Base-by-base conservation (phyloP, 805 yeast genomes). In the Candida railenensis region DNA sequence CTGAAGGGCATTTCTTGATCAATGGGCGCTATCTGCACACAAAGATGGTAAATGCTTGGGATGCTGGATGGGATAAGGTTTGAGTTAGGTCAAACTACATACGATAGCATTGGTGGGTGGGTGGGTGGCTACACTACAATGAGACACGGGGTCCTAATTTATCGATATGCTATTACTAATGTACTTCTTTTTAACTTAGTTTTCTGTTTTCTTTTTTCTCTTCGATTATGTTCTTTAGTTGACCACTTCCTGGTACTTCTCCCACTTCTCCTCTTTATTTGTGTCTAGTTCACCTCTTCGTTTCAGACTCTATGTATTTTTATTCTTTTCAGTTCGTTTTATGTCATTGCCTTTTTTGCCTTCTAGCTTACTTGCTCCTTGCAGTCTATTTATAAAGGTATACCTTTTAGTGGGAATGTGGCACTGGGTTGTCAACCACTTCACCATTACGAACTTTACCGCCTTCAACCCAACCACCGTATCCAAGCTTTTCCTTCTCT, bases 391-490 rank as follows among this genome's bases (percentile, higher is more conserved):
- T n/a, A n/a, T n/a, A n/a, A n/a, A n/a, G n/a, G n/a, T n/a, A n/a
- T n/a, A n/a, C n/a, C n/a, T 9, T 18, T 32, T 40, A 40, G 57
- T 71, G 76, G 48, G 62, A 62, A 40, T 69, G 60, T 38, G 83
- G 83, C 44, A 76, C 53, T 45, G 85, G 85, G 57, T 81, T 74
- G 41, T 83, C 87, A 40, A 77, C 71, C 42, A 85, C 87, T 46
- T 62, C 62, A 52, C 96, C 96, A 45, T 82, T 82, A 51, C 66
- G 65, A 42, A 87, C 74, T 45, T 73, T 71, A 42, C 87, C 80
- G 25, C 66, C 74, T 34, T 77, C 75, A 50, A 80, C 75, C 96
- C 96, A 88, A 37, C 96, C 96, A 61, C 96, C 96, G 50, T 76
- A 74, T 21, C 73, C 58, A 41, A 85, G 79, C 19, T 68, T 53